Evolutionary conservation across 2,329 filamentous ascomycete genomes (phyloP), one percentile per base, ranked within the genome.

Genomic region (Pseudogymnoascus sp.): DNA sequence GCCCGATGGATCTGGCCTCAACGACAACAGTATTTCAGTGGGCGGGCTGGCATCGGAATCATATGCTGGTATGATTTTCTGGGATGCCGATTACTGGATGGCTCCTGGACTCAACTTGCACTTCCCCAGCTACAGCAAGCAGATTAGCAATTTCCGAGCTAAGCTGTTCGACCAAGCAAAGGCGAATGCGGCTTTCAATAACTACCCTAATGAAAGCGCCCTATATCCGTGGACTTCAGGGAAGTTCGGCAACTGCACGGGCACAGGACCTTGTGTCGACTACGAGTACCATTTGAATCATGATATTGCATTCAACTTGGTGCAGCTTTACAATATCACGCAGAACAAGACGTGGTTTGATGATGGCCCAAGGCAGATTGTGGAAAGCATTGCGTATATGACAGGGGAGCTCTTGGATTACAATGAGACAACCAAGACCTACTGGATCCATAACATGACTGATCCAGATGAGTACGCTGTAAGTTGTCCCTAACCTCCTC

Each of bases 241-340:
- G 7, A 75, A 86, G 5, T 87, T 80, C 69, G 88, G 87, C 1
- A 89, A 90, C 68, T 90, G 87, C 69, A 90, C 88, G 6, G 72
- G 78, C 1, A 83, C 82, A 2, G 82, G 82, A 1, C 80, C 82
- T 25, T 90, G 87, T 72, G 88, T 86, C 68, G 87, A 90, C 72
- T 89, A 90, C 67, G 80, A 90, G 70, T 90, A 90, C 68, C 87
- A 90, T 71, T 68, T 90, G 38, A 89, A 89, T 68, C 85, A 86
- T 6, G 87, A 89, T 67, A 88, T 90, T 67, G 85, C 83, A 0
- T 76, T 88, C 31, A 73, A 73, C 60, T 40, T 73, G n/a, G 60
- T 72, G 6, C 72, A 74, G 56, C 64, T 69, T 23, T 67, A 71
- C 43, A 73, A 73, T 31, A 70, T 73, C 46, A 75, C 71, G 3